A percentile compares a stretch with the other conserved stretches of the same genome.
Conservation (phyloP, 352 stramenopile species). For the Phytophthora brassicae region DNA sequence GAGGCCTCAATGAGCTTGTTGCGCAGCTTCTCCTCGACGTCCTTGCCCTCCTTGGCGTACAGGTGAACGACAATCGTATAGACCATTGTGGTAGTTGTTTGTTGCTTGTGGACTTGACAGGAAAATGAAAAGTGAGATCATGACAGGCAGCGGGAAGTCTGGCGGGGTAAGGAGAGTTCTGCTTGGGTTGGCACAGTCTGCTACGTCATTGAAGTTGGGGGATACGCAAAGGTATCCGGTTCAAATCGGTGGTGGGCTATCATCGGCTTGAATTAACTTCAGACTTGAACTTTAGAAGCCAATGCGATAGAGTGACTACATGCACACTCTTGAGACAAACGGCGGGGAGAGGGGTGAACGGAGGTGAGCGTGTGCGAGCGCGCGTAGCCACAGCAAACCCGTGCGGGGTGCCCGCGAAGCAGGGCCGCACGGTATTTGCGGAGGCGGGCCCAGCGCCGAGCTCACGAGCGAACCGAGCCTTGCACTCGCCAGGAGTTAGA, state of each 20-base stretch:
- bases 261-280: conserved; percentile 36
- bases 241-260: conserved; percentile 7
- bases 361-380: no score
- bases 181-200: conserved; percentile 19
- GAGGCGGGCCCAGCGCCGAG: no score
- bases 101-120: conserved; percentile 22
- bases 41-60: conserved; percentile 40
- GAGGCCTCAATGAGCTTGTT: conserved; percentile 42
- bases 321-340: no score
- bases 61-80: conserved; percentile 40
- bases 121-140: conserved; percentile 26
- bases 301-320: no score
- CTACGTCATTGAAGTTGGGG: conserved; percentile 28
- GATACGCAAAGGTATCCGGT: conserved; percentile 33
- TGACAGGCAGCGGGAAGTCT: not conserved
- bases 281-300: conserved; percentile 18
- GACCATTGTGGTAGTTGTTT: conserved; percentile 23
- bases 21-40: conserved; percentile 39
- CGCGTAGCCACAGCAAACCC: no score
- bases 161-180: conserved; percentile 1
- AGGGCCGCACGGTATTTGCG: no score
- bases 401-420: no score
- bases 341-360: no score
- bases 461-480: no score
- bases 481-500: no score